Conservation (phyloP, 2,329 filamentous ascomycete genomes). For the Alternaria infectoria region DNA sequence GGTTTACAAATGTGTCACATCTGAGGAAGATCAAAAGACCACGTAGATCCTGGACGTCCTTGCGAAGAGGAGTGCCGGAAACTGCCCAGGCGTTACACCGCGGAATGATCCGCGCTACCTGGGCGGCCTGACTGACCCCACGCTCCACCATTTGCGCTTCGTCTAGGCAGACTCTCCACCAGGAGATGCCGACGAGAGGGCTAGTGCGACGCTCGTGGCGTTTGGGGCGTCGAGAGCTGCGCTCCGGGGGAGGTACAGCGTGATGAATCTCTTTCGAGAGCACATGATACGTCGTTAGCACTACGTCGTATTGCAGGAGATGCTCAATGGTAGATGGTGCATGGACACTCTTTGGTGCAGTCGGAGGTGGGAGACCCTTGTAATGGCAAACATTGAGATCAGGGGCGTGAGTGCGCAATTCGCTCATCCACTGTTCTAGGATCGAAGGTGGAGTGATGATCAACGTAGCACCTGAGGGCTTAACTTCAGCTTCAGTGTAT, state of each 20-base stretch:
- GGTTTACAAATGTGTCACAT: constrained; percentile 76
- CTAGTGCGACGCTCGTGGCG: constrained; percentile 72
- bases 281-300: constrained; percentile 70
- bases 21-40: constrained; percentile 82
- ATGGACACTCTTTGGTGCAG: constrained; percentile 37
- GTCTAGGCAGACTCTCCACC: constrained; percentile 81
- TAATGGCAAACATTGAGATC: constrained; percentile 63
- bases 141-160: constrained; percentile 94
- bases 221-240: constrained; percentile 69
- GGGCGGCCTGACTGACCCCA: constrained; percentile 82
- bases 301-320: constrained; percentile 61
- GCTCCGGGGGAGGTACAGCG: constrained; percentile 71
- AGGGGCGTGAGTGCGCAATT: constrained; percentile 64
- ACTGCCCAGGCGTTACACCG: constrained; percentile 90
- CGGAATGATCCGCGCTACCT: constrained; percentile 79
- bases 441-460: constrained; percentile 69
- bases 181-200: constrained; percentile 79
- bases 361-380: constrained; percentile 53
- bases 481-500: constrained; percentile 54
- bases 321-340: constrained; percentile 53
- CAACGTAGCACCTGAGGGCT: constrained; percentile 62
- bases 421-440: constrained; percentile 67
- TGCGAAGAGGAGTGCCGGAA: constrained; percentile 86
- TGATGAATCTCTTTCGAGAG: constrained; percentile 83
- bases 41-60: constrained; percentile 77